These are phyloP conservation scores for Penicillium egyptiacum DNA, from an alignment of 495 filamentous ascomycete genomes.

Conservation along the genomic window DNA sequence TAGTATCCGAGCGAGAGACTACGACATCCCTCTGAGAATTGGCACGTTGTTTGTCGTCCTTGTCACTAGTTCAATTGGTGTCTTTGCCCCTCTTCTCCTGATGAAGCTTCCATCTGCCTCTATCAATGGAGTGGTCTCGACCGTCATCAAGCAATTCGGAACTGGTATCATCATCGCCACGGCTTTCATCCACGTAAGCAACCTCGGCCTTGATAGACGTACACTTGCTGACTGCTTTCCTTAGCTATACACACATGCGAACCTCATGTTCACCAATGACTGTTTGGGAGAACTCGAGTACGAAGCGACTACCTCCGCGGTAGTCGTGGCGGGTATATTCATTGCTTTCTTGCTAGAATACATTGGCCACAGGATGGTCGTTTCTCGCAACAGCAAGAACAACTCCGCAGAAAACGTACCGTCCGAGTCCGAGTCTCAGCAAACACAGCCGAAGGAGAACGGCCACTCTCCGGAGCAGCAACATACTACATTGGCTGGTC, in stretches of 20 bases:
- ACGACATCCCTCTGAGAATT: slow-evolving; percentile 59
- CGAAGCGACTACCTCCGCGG: slow-evolving; percentile 59
- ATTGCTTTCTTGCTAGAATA: slow-evolving; percentile 63
- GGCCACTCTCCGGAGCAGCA: slow-evolving; percentile 4
- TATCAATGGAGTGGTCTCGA: slow-evolving; percentile 47
- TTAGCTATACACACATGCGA: slow-evolving; percentile 63
- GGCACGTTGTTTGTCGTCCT: slow-evolving; percentile 63
- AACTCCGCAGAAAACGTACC: background rate
- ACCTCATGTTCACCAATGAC: slow-evolving; percentile 61
- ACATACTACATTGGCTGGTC: slow-evolving; percentile 19
- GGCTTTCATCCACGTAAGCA: slow-evolving; percentile 64
- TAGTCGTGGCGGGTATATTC: slow-evolving; percentile 66
- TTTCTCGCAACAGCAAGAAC: slow-evolving; percentile 18
- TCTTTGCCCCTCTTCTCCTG: slow-evolving; percentile 44
- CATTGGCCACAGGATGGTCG: slow-evolving; percentile 52
- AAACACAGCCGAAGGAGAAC: slow-evolving; percentile 8
- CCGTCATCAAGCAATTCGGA: slow-evolving; percentile 65
- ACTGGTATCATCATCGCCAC: slow-evolving; percentile 73
- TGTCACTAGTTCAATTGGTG: slow-evolving; percentile 46
- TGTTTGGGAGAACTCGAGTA: slow-evolving; percentile 61
- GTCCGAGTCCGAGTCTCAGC: slow-evolving; percentile 2
- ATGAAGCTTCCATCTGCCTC: slow-evolving; percentile 31
- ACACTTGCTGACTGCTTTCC: slow-evolving; percentile 11
- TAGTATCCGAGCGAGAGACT: slow-evolving; percentile 47
- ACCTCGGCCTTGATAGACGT: background rate